These are phyloP conservation scores for Cladosporium velox DNA, from an alignment of 2,329 filamentous ascomycete species.

Conservation along the genomic window DNA sequence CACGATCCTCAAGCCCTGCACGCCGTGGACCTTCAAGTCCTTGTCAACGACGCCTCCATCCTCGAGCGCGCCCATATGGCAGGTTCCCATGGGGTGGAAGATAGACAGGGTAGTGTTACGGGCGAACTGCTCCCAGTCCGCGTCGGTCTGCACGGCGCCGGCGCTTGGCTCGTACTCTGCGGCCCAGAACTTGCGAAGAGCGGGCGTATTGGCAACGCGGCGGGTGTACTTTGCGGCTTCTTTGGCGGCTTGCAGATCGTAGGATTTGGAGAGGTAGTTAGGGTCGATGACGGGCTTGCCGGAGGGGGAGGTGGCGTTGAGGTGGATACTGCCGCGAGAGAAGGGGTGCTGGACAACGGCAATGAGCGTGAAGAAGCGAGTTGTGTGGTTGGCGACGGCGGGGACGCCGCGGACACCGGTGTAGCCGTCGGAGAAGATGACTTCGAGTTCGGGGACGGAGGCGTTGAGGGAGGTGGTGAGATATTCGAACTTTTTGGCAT, in stretches of 20 bases:
- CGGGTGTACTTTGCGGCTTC: slow-evolving; percentile 38
- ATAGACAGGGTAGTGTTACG: slow-evolving; percentile 29
- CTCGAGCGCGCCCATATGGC: slow-evolving; percentile 24
- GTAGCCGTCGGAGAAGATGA: slow-evolving; percentile 51
- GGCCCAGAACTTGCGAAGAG: slow-evolving; percentile 37
- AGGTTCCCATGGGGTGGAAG: slow-evolving; percentile 29
- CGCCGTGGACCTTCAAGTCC: slow-evolving; percentile 31
- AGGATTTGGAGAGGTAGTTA: slow-evolving; percentile 32
- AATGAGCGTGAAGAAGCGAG: slow-evolving; percentile 58
- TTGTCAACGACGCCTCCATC: slow-evolving; percentile 31
- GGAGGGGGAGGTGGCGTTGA: slow-evolving; percentile 27
- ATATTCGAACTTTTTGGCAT: slow-evolving; percentile 45
- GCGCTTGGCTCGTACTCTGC: slow-evolving; percentile 29
- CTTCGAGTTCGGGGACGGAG: slow-evolving; percentile 44
- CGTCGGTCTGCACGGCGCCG: slow-evolving; percentile 23
- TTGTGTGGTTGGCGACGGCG: slow-evolving; percentile 33
- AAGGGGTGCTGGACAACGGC: slow-evolving; percentile 54
- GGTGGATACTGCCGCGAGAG: slow-evolving; percentile 47
- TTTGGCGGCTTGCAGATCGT: slow-evolving; percentile 32
- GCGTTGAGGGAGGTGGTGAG: slow-evolving; percentile 37
- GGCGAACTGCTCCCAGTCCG: slow-evolving; percentile 29
- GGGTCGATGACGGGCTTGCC: slow-evolving; percentile 33
- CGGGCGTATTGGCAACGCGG: slow-evolving; percentile 44
- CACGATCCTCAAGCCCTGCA: slow-evolving; percentile 32
- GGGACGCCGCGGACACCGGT: slow-evolving; percentile 46